Conservation (phyloP, 2,329 filamentous ascomycete species). For the Penicillium aurantiogriseum region DNA sequence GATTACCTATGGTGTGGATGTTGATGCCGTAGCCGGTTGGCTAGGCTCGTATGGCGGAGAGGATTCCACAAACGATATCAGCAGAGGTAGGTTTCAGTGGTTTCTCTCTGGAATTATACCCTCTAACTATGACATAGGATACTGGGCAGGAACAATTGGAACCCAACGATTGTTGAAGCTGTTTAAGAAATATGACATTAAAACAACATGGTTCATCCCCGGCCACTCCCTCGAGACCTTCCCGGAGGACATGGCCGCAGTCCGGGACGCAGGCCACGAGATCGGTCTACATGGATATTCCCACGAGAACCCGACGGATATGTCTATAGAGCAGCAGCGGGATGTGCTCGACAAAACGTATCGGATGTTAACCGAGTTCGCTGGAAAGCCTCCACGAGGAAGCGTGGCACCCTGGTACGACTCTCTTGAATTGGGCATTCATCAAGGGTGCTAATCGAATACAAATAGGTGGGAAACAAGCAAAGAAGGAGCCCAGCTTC, state of each 20-base stretch:
- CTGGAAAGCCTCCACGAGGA: constrained; percentile 69
- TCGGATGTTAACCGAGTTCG: constrained; percentile 70
- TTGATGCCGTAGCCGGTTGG: constrained; percentile 36
- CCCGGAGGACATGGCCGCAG: constrained; percentile 59
- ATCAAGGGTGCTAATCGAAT: neutral
- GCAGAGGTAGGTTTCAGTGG: constrained; percentile 22
- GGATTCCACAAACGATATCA: constrained; percentile 35
- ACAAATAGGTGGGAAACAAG: constrained; percentile 62
- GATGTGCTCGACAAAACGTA: constrained; percentile 77
- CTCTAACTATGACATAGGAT: constrained; percentile 38
- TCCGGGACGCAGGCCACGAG: constrained; percentile 41
- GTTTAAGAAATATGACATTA: constrained; percentile 70
- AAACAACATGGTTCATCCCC: constrained; percentile 65
- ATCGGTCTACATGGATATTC: constrained; percentile 70
- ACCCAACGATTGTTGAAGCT: constrained; percentile 66
- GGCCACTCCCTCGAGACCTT: constrained; percentile 65
- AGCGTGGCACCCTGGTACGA: constrained; percentile 66
- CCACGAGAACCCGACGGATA: constrained; percentile 64
- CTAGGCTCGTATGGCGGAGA: constrained; percentile 36
- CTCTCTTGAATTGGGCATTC: neutral
- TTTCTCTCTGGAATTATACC: neutral
- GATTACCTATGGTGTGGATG: constrained; percentile 33
- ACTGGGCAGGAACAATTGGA: constrained; percentile 68
- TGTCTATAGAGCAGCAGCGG: constrained; percentile 69
- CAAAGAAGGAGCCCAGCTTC: constrained; percentile 58